A percentile compares a stretch with the other conserved stretches of the same genome.
These are phyloP conservation scores for Moringa oleifera DNA, from an alignment of 345 rosid species.

Conservation along the genomic window DNA sequence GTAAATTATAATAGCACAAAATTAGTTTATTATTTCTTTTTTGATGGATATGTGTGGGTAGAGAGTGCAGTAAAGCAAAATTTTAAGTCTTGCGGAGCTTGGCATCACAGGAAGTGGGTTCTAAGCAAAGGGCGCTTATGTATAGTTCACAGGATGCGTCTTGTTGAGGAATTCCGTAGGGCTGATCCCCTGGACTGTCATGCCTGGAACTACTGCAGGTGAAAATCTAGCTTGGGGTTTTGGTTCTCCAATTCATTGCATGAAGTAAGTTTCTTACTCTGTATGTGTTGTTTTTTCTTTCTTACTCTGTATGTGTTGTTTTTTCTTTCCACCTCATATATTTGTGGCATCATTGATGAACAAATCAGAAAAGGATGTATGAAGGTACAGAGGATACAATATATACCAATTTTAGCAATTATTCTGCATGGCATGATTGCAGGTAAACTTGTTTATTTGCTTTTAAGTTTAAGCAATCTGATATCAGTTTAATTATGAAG, in stretches of 20 bases:
- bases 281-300: constrained; percentile 1
- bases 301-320: not conserved
- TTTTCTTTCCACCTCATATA: constrained; percentile 33
- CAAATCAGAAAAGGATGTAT: constrained; percentile 70
- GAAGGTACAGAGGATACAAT: constrained; percentile 63
- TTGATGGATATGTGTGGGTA: constrained; percentile 31
- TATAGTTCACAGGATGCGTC: constrained; percentile 44
- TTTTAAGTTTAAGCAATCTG: not conserved
- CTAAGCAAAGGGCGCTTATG: constrained; percentile 72
- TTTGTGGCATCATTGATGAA: constrained; percentile 68
- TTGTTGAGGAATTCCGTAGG: constrained; percentile 55
- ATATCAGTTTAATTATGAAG: constrained; percentile 6
- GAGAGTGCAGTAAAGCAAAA: constrained; percentile 76
- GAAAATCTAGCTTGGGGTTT: constrained; percentile 2
- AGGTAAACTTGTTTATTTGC: constrained; percentile 39
- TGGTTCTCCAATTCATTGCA: not conserved
- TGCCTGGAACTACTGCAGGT: constrained; percentile 96
- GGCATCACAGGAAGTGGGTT: constrained; percentile 96
- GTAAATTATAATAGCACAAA: no score
- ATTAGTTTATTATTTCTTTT: no score
- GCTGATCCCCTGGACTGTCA: constrained; percentile 79
- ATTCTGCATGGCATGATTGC: constrained; percentile 98
- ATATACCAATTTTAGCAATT: constrained; percentile 64
- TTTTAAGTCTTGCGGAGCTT: constrained; percentile 81
- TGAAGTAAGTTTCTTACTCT: not conserved